phyloP scores from a whole-genome alignment of 176 grass and related monocot species.

The Eragrostis nindensis region DNA sequence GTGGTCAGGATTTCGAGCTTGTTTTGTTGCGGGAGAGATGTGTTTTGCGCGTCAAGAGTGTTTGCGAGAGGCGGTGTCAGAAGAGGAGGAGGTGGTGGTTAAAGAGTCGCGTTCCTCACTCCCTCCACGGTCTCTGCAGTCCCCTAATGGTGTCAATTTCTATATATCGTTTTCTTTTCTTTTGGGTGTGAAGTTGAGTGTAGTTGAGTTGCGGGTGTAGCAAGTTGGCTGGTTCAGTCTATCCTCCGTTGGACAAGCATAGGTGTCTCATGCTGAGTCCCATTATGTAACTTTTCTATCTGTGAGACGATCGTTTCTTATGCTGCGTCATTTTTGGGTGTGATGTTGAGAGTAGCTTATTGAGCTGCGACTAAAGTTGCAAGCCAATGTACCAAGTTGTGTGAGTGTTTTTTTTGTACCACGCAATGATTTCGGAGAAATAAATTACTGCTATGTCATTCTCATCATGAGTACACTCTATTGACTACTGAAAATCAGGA shows the following conservation, averaged over 20 bases:
- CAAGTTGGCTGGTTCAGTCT: too few species aligned
- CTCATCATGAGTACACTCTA: background rate
- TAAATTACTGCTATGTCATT: background rate
- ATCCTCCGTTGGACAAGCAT: too few species aligned
- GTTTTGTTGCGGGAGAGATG: conserved; percentile 26
- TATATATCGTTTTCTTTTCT: background rate
- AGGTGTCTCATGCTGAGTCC: too few species aligned
- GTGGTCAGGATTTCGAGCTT: conserved; percentile 6
- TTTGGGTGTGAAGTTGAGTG: background rate
- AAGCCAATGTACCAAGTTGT: conserved; percentile 46
- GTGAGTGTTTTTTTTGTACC: conserved; percentile 43
- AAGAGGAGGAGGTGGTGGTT: conserved; percentile 47
- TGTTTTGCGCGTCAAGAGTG: conserved; percentile 29
- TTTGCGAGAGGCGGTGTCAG: conserved; percentile 48
- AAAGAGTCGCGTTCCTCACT: conserved; percentile 30
- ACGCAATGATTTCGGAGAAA: conserved; percentile 35
- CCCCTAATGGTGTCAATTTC: conserved; percentile 18
- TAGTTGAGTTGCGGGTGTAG: too few species aligned
- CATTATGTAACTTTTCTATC: too few species aligned
- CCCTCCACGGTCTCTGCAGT: conserved; percentile 52
- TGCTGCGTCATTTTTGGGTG: too few species aligned
- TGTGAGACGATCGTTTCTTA: too few species aligned
- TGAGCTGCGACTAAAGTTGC: conserved; percentile 34
- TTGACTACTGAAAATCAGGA: background rate
- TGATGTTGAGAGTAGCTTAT: background rate